Conservation (phyloP, 2,329 filamentous ascomycete genomes). For the Mycocentrospora acerina region DNA sequence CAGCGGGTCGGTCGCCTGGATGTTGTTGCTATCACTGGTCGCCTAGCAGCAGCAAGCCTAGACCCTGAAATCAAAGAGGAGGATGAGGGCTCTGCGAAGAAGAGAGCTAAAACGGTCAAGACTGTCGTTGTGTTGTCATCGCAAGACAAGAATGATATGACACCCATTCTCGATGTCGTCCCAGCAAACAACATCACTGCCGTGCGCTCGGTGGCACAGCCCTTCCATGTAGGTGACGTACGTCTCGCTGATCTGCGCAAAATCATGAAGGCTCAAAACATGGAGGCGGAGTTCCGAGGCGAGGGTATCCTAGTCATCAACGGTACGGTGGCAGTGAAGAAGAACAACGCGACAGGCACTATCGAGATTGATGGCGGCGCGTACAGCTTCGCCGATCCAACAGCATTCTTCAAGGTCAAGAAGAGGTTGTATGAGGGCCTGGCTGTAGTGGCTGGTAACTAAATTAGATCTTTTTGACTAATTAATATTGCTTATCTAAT, state of each 20-base stretch:
- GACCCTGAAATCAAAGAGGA: constrained; percentile 45
- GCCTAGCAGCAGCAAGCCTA: constrained; percentile 55
- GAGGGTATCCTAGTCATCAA: constrained; percentile 92
- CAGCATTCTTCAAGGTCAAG: constrained; percentile 83
- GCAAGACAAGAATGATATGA: constrained; percentile 49
- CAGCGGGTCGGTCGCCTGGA: constrained; percentile 88
- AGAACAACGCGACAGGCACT: constrained; percentile 79
- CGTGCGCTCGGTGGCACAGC: constrained; percentile 75
- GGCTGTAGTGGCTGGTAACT: constrained; percentile 81
- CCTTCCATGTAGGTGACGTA: constrained; percentile 91
- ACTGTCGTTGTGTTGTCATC: constrained; percentile 48
- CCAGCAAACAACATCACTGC: constrained; percentile 66
- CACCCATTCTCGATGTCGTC: constrained; percentile 61
- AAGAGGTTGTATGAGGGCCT: constrained; percentile 90
- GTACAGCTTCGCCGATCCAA: constrained; percentile 41
- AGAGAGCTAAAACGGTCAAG: constrained; percentile 50
- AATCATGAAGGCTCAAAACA: constrained; percentile 75
- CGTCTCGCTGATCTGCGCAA: constrained; percentile 84
- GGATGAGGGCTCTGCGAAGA: constrained; percentile 49
- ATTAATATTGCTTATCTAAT: too few relatives aligned
- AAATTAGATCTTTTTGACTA: constrained; percentile 5
- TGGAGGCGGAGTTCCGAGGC: constrained; percentile 88
- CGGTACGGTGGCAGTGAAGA: constrained; percentile 81
- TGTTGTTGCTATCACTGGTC: constrained; percentile 88
- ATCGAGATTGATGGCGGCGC: constrained; percentile 75